phyloP scores from a whole-genome alignment of 306 rosid species.

The Malus sieversii region DNA sequence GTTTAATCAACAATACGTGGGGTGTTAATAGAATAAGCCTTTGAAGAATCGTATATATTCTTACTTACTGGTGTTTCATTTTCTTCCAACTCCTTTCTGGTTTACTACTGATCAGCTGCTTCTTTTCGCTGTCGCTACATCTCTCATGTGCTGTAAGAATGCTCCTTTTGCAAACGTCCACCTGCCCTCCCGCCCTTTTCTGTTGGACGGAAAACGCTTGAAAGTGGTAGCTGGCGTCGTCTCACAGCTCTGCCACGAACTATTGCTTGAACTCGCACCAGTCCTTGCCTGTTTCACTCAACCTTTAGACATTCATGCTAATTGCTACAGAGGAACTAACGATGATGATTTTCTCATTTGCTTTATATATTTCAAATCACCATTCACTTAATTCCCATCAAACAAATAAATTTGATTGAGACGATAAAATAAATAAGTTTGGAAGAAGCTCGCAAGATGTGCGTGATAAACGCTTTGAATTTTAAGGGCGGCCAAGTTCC shows the following conservation, averaged over 20 bases:
- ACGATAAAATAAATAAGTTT: not conserved
- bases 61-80: slow-evolving; percentile 36
- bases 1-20: no score
- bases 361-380: no score
- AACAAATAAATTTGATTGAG: not conserved
- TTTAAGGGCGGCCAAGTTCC: slow-evolving; percentile 54
- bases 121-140: slow-evolving; percentile 16
- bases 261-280: slow-evolving; percentile 75
- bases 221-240: slow-evolving; percentile 18
- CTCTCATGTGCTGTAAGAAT: slow-evolving; percentile 6
- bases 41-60: not conserved
- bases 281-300: slow-evolving; percentile 64
- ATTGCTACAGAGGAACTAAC: not conserved
- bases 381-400: no score
- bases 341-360: not conserved
- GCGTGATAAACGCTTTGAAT: slow-evolving; percentile 73
- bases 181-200: not conserved
- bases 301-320: not conserved
- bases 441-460: slow-evolving; percentile 56
- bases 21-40: no score
- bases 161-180: slow-evolving; percentile 25
- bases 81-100: slow-evolving; percentile 36
- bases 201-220: slow-evolving; percentile 24
- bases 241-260: slow-evolving; percentile 78
- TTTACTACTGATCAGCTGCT: slow-evolving; percentile 16